Evolutionary conservation across 2,329 filamentous ascomycete species (phyloP).

Genomic region (Ophiosphaerella korrae): DNA sequence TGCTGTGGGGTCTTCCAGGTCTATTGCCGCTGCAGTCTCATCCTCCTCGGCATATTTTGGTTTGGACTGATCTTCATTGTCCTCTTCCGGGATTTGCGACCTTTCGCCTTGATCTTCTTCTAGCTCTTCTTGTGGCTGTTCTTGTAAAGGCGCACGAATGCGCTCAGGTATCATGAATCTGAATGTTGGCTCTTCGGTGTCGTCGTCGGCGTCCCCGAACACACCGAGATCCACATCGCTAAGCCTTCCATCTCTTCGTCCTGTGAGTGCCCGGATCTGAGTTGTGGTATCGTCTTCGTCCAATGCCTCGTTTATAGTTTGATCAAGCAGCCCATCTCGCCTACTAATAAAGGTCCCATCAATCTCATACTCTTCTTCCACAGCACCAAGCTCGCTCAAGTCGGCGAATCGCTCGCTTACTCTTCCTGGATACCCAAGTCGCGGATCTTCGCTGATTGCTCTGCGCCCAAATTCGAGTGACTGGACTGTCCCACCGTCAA

Average conservation of each 20-base stretch:
- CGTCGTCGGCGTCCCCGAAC: conserved; percentile 41
- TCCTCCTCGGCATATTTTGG: conserved; percentile 22
- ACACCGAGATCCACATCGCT: conserved; percentile 40
- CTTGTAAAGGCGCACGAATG: conserved; percentile 28
- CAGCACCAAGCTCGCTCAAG: conserved; percentile 45
- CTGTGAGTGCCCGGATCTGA: conserved; percentile 37
- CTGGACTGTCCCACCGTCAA: conserved; percentile 52
- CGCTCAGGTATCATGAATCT: conserved; percentile 45
- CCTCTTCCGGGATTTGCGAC: conserved; percentile 2
- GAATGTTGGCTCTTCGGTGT: conserved; percentile 47
- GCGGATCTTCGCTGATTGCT: conserved; percentile 46
- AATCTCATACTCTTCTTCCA: conserved; percentile 45
- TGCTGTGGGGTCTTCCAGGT: conserved; percentile 17
- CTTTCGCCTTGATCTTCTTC: conserved; percentile 10
- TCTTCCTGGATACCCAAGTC: conserved; percentile 51
- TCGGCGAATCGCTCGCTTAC: conserved; percentile 60
- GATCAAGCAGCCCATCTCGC: conserved; percentile 46
- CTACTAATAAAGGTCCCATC: conserved; percentile 50
- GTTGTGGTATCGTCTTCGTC: conserved; percentile 39
- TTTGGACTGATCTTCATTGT: conserved; percentile 26
- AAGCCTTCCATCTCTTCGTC: conserved; percentile 31
- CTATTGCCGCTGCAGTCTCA: conserved; percentile 34
- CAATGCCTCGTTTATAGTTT: conserved; percentile 40
- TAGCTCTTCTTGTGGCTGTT: conserved; percentile 15
- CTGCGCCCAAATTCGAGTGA: conserved; percentile 55